Percentiles rank a stretch among this genome's conserved stretches.
These are phyloP conservation scores for Agaricus blazei DNA, from an alignment of 768 basidiomycete species.

Conservation along the genomic window DNA sequence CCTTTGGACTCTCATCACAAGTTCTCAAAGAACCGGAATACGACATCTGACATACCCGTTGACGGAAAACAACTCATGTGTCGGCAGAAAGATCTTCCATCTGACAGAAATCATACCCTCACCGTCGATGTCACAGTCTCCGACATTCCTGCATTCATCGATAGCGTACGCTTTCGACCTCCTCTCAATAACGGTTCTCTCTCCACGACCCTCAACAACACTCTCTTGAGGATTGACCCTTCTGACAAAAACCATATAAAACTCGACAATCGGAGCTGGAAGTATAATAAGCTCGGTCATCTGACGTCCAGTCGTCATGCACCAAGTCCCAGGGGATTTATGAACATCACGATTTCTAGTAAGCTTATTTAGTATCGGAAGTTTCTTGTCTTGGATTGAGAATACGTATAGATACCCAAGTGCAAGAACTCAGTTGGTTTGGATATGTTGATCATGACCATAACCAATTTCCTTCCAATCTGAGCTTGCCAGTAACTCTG, in stretches of 20 bases:
- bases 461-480: no score
- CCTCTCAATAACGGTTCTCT: not conserved
- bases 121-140: not conserved
- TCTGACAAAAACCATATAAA: not conserved
- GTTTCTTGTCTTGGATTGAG: not conserved
- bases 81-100: not conserved
- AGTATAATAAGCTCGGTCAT: not conserved
- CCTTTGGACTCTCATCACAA: not conserved
- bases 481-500: not conserved
- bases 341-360: not conserved
- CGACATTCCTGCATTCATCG: not conserved
- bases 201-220: not conserved
- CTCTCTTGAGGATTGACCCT: not conserved
- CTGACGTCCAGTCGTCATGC: no score
- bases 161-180: conserved; percentile 6
- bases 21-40: not conserved
- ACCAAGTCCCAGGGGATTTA: no score
- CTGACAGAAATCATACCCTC: not conserved
- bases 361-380: not conserved
- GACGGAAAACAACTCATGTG: not conserved
- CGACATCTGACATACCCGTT: not conserved
- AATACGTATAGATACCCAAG: not conserved
- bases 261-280: not conserved
- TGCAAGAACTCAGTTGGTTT: not conserved
- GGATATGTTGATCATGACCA: not conserved